Conservation (phyloP, 345 rosid species). For the Citrus sp. region DNA sequence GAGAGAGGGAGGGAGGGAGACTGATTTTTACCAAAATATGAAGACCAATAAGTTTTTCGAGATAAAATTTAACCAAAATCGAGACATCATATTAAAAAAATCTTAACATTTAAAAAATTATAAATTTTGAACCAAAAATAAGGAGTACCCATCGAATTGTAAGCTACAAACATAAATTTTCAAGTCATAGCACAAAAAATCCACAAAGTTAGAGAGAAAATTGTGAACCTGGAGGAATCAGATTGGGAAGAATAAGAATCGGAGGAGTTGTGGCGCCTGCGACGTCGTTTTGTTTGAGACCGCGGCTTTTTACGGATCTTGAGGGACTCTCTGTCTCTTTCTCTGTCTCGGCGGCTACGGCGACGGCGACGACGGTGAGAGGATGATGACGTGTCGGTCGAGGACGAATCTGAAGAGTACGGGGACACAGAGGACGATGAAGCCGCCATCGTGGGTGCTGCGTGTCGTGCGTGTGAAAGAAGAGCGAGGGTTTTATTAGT, state of each 20-base stretch:
- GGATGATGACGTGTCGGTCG: slow-evolving; percentile 49
- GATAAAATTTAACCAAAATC: background rate
- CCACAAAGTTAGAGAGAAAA: no score
- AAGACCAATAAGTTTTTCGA: background rate
- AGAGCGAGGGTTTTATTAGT: background rate
- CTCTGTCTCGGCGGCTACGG: slow-evolving; percentile 37
- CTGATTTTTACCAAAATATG: background rate
- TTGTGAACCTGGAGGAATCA: slow-evolving; percentile 37
- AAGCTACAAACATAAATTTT: background rate
- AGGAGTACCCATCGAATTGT: background rate
- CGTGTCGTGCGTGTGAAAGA: background rate
- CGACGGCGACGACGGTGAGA: slow-evolving; percentile 49
- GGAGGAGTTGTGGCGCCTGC: slow-evolving; percentile 47
- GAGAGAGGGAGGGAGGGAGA: no score
- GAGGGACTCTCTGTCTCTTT: slow-evolving; percentile 50
- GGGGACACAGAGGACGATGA: slow-evolving; percentile 57
- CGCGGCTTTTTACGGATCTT: slow-evolving; percentile 70
- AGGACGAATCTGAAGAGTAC: slow-evolving; percentile 34
- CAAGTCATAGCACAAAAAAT: background rate
- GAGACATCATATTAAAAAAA: background rate
- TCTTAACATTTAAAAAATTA: background rate
- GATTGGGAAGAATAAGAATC: slow-evolving; percentile 50
- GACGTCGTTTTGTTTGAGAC: slow-evolving; percentile 57
- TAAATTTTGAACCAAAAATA: background rate
- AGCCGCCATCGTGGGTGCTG: slow-evolving; percentile 54